Conservation (phyloP, 192 early-diverging fungal genomes). For the Linnemannia schmuckeri region DNA sequence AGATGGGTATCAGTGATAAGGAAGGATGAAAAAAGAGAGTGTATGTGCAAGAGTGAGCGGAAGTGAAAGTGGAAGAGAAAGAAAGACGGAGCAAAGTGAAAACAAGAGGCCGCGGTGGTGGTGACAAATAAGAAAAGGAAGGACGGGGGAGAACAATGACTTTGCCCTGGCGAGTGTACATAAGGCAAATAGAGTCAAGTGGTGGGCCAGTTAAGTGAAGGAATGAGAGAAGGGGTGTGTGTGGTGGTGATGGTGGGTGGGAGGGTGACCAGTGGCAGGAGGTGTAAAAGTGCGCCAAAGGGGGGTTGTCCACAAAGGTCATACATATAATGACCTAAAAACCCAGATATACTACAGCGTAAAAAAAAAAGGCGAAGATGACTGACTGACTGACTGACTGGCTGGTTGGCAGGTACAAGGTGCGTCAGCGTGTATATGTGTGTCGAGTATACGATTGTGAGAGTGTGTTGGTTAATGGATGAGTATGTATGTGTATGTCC, state of each 20-base stretch:
- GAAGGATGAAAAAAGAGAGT: too few relatives aligned
- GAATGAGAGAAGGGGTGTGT: background rate
- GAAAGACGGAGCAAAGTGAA: slow-evolving; percentile 36
- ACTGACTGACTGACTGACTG: background rate
- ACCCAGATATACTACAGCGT: background rate
- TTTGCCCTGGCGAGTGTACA: slow-evolving; percentile 13
- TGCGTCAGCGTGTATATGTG: background rate
- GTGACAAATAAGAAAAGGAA: slow-evolving; percentile 36
- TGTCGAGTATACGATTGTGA: background rate
- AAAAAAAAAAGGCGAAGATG: background rate
- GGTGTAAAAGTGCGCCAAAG: background rate
- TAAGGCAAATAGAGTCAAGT: slow-evolving; percentile 32
- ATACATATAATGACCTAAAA: background rate
- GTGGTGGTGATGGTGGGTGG: background rate
- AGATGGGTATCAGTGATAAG: too few relatives aligned
- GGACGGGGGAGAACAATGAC: slow-evolving; percentile 31
- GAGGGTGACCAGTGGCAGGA: background rate
- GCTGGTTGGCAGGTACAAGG: background rate
- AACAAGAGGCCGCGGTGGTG: background rate
- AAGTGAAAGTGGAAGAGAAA: slow-evolving; percentile 20
- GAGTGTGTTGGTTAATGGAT: background rate
- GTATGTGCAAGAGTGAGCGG: too few relatives aligned
- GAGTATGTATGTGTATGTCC: too few relatives aligned
- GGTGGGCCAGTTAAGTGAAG: slow-evolving; percentile 25
- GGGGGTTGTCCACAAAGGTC: background rate